Conservation (phyloP, 75 land plant species). For the Adiantum capillusveneris region DNA sequence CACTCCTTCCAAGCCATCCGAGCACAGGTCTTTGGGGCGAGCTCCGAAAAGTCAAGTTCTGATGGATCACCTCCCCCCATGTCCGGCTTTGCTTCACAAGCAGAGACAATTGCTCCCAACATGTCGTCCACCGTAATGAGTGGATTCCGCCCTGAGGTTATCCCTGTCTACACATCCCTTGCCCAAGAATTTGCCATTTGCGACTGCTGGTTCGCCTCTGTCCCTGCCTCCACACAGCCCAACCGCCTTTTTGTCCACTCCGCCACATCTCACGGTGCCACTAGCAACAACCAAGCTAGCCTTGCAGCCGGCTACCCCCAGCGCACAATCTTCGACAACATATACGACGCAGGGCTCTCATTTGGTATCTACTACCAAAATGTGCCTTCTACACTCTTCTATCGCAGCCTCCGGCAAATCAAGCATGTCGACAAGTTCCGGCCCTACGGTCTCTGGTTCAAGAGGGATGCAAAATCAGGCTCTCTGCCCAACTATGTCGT, state of each 20-base stretch:
- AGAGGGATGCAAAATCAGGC: slow-evolving; percentile 41
- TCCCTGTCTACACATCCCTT: slow-evolving; percentile 72
- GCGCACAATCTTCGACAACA: slow-evolving; percentile 77
- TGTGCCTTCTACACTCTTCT: slow-evolving; percentile 71
- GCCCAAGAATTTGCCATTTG: slow-evolving; percentile 64
- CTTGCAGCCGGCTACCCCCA: slow-evolving; percentile 67
- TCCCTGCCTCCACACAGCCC: slow-evolving; percentile 89
- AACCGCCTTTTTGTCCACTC: slow-evolving; percentile 82
- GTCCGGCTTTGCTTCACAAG: slow-evolving; percentile 82
- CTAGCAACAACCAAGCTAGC: slow-evolving; percentile 39
- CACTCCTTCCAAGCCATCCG: slow-evolving; percentile 76
- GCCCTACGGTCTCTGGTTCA: slow-evolving; percentile 40
- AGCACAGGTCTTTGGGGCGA: slow-evolving; percentile 74
- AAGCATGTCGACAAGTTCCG: slow-evolving; percentile 53
- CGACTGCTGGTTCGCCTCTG: slow-evolving; percentile 88
- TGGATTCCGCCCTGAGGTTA: slow-evolving; percentile 61
- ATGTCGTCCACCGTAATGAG: slow-evolving; percentile 68
- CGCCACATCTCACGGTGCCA: slow-evolving; percentile 70
- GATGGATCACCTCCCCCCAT: slow-evolving; percentile 42
- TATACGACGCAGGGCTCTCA: slow-evolving; percentile 55
- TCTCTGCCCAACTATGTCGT: slow-evolving; percentile 71
- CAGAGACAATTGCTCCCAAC: slow-evolving; percentile 32
- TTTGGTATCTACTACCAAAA: slow-evolving; percentile 82
- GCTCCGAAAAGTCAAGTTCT: background rate
- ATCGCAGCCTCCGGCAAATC: slow-evolving; percentile 54